Evolutionary conservation across 2,329 filamentous ascomycete genomes (phyloP), one percentile per base, ranked within the genome.

Genomic region (Monilinia laxa): DNA sequence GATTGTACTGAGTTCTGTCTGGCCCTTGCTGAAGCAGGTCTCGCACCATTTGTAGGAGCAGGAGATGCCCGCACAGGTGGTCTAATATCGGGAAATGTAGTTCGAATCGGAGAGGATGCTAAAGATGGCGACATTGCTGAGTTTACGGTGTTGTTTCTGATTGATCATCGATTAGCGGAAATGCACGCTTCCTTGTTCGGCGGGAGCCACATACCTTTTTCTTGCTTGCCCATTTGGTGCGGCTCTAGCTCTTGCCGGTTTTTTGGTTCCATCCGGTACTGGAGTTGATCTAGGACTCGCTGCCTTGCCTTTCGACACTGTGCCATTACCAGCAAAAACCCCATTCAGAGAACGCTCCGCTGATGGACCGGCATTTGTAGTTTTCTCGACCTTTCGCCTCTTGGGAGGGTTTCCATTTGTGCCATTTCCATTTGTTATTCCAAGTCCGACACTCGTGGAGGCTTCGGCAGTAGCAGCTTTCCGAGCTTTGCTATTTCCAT

Each of bases 341-440:
- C 79, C 79, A 75, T 87, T 90, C 77, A 89, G 81, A n/a, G 89
- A 86, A 68, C 90, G 86, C 74, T 93, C 90, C 81, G 88, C 86
- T 4, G 81, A 77, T 40, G 80, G 78, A 5, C 78, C 80, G 51
- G 81, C 81, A 68, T 81, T 82, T 18, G 80, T 76, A 12, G 83
- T 79, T 67, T 91, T 91, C 73, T 96, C 92, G 2, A 91, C 87
- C 79, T 93, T 96, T 71, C 93, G 88, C 74, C 92, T 85, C 80
- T 96, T 96, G 31, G 84, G 82, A 63, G 84, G 82, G 64, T 80
- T 79, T 28, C 82, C 80, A 69, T 84, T 85, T 25, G 82, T 77
- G 6, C 80, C 74, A 42, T 80, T 74, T 12, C 83, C 82, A 68
- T 86, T 85, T 58, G 85, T 82, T 67, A 91, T 90, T 52, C 89